phyloP scores from a whole-genome alignment of 306 rosid species.

The Prunus kanzakura region DNA sequence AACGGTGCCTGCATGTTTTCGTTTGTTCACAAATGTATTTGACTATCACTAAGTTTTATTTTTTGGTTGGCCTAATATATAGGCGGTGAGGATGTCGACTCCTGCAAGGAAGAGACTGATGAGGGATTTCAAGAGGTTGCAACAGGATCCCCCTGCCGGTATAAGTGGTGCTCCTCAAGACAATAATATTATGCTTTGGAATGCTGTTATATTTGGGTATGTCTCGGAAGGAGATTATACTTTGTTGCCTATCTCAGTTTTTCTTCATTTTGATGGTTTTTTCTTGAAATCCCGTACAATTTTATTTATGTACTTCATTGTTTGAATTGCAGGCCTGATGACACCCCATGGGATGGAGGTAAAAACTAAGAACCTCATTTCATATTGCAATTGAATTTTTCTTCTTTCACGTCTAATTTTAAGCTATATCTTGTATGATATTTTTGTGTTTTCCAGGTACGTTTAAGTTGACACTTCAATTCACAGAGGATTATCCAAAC shows the following conservation, averaged over 20 bases:
- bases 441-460: slow-evolving; percentile 61
- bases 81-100: slow-evolving; percentile 90
- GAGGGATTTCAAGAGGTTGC: slow-evolving; percentile 95
- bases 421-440: slow-evolving; percentile 6
- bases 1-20: neutral
- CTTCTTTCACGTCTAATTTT: neutral
- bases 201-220: slow-evolving; percentile 96
- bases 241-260: neutral
- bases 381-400: neutral
- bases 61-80: slow-evolving; percentile 15
- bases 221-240: slow-evolving; percentile 23
- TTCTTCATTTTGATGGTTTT: neutral
- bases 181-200: slow-evolving; percentile 95
- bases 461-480: slow-evolving; percentile 91
- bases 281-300: slow-evolving; percentile 5
- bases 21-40: neutral
- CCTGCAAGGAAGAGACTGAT: slow-evolving; percentile 90
- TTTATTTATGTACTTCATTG: slow-evolving; percentile 22
- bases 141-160: slow-evolving; percentile 93
- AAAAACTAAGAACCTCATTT: slow-evolving; percentile 14
- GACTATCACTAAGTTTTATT: slow-evolving; percentile 8
- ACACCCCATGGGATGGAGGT: slow-evolving; percentile 99
- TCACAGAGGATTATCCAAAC: slow-evolving; percentile 92
- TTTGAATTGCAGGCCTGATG: slow-evolving; percentile 78
- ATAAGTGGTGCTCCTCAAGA: slow-evolving; percentile 97